phyloP scores from a whole-genome alignment of 768 basidiomycete genomes.

The Pleurotus giganteus region DNA sequence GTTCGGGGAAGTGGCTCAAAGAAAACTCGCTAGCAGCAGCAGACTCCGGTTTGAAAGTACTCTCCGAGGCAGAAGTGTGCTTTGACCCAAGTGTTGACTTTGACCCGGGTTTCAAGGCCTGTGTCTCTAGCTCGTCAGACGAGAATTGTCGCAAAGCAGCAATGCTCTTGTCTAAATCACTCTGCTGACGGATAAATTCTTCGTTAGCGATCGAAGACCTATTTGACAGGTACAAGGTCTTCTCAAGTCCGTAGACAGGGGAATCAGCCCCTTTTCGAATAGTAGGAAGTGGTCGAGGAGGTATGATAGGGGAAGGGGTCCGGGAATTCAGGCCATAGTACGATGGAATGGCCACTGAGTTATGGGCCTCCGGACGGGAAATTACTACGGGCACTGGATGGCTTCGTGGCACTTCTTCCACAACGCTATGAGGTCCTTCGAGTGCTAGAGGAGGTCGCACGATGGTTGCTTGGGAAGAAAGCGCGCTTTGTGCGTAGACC shows the following conservation, averaged over 20 bases:
- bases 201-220: slow-evolving; percentile 35
- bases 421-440: slow-evolving; percentile 10
- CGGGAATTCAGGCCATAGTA: slow-evolving; percentile 26
- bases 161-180: slow-evolving; percentile 63
- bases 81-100: slow-evolving; percentile 7
- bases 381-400: not conserved
- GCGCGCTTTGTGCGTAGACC: slow-evolving; percentile 4
- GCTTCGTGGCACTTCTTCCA: not conserved
- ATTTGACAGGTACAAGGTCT: slow-evolving; percentile 20
- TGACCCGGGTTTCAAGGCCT: not conserved
- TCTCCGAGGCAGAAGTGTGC: slow-evolving; percentile 17
- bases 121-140: slow-evolving; percentile 12
- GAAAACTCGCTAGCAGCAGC: slow-evolving; percentile 55
- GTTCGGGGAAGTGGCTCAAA: slow-evolving; percentile 67
- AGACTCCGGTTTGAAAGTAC: slow-evolving; percentile 28
- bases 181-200: slow-evolving; percentile 57
- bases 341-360: slow-evolving; percentile 15
- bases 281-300: slow-evolving; percentile 5
- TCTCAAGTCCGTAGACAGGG: slow-evolving; percentile 45
- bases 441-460: not conserved
- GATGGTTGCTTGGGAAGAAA: slow-evolving; percentile 1
- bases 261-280: slow-evolving; percentile 26
- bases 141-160: slow-evolving; percentile 52
- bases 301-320: not conserved
- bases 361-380: not conserved